Base-by-base conservation (phyloP, 2,329 filamentous ascomycete species). In the Alternaria gaisen region DNA sequence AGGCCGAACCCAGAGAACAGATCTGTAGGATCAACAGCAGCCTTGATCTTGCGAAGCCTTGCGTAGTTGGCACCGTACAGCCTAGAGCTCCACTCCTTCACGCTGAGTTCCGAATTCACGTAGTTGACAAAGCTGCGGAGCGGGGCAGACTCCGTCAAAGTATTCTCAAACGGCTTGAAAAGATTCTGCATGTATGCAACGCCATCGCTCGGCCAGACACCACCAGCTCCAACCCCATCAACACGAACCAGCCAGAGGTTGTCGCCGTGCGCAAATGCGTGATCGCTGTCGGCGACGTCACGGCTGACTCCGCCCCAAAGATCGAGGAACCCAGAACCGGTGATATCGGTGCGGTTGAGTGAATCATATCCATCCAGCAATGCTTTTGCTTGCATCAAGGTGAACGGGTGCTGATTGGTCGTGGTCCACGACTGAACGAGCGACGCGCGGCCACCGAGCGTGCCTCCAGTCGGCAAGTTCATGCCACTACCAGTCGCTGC, bases 181-280 rank as follows among this genome's bases (percentile, higher is more conserved):
- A 67, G 53, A 32, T 41, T 55, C 52, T 69, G 63, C 60, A 69
- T 64, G 42, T 69, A 69, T n/a, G 57, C 51, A n/a, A 69, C 30
- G 20, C 66, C 64, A 48, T 69, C 62, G 18, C 53, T 64, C 5
- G 66, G 66, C 66, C 66, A 69, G 20, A 48, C 46, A 26, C 30
- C 53, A 24, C 20, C 18, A 6, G 7, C 43, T 26, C 48, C 64
- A 11, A 65, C 59, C 26, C 65, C 67, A 22, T 70, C 66, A n/a
- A 68, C 65, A 20, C 67, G 67, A 12, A 66, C 50, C 16, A 70
- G 59, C 67, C 67, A 70, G 4, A 70, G 66, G 20, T 68, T 67
- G 12, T 67, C 58, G 40, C 66, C 67, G 41, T 70, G 66, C 7
- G 56, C 60, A 22, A 60, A 67, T 11, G 52, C 43, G 14, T 62